Evolutionary conservation across 169 alveolate genomes (phyloP).

Genomic region (Plasmodium fragile): DNA sequence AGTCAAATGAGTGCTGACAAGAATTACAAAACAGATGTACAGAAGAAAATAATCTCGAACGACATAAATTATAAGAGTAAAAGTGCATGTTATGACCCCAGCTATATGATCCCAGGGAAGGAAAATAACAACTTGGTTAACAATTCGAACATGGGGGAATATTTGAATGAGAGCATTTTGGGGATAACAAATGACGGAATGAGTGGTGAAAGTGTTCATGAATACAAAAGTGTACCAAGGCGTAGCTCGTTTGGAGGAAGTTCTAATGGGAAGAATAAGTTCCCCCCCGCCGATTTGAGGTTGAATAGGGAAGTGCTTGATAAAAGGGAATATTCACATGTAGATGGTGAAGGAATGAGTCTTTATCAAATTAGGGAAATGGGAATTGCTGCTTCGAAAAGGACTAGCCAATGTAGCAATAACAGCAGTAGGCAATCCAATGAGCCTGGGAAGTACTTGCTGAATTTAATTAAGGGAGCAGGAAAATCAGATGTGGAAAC

Average conservation of each 20-base stretch:
- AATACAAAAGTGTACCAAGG: background rate
- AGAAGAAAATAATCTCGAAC: background rate
- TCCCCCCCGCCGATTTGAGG: background rate
- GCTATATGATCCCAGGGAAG: background rate
- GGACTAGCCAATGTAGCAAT: background rate
- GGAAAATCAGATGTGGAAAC: background rate
- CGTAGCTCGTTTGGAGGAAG: background rate
- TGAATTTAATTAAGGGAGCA: conserved; percentile 38
- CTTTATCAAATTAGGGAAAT: background rate
- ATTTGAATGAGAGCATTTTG: background rate
- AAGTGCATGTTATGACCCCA: background rate
- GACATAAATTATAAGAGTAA: background rate
- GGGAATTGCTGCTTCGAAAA: background rate
- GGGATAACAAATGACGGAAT: background rate
- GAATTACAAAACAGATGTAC: background rate
- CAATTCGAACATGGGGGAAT: background rate
- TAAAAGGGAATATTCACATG: background rate
- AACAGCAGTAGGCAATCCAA: background rate
- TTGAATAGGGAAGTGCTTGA: background rate
- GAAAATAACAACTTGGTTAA: background rate
- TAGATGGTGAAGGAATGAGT: background rate
- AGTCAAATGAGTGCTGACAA: background rate
- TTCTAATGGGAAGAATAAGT: background rate
- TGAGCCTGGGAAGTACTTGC: conserved; percentile 27
- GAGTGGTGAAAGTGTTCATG: background rate